Base-by-base conservation (phyloP, 2,329 filamentous ascomycete species). In the Sclerotinia trifoliorum region DNA sequence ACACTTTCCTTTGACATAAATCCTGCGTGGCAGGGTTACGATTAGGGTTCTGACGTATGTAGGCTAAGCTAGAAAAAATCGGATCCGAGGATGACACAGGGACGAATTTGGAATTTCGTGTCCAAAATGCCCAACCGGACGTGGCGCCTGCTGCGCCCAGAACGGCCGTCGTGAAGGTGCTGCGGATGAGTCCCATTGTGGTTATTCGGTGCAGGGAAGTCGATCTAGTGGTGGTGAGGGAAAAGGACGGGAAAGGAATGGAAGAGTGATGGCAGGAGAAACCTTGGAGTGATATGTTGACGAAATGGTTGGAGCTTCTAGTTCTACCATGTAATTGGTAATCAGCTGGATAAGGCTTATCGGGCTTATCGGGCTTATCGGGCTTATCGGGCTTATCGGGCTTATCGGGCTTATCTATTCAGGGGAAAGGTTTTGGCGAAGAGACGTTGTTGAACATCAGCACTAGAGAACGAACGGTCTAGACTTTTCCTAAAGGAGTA, bases 11-110 rank as follows among this genome's bases (percentile, higher is more conserved):
- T 72, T 90, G 80, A 73, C 85, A 88, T 15, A 90, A 78, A 75
- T 93, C 90, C 68, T 90, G 84, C 0, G 85, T 85, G 0, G 85
- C 81, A 0, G 88, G 85, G 77, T 91, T 90, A 44, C 81, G 79
- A 54, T 84, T 82, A 1, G 86, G 85, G 74, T 92, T 93, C 78
- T 85, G 83, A 69, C 82, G 83, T 61, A 81, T 79, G 80, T 84
- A 90, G 67, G 83, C 78, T 24, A 82, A 80, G 39, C 85, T 85
- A 66, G 80, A 80, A 83, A 88, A 89, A 73, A 91, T 78, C 48
- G 85, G 84, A 73, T 91, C 88, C 71, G 83, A 82, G 56, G 83
- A 77, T n/a, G 81, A 77, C 58, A 89, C 77, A 52, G 89, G 84
- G 65, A 86, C 83, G 74, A 86, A 77, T 63, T 72, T 70, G 1